Evolutionary conservation across 2,329 filamentous ascomycete species (phyloP).

Genomic region (Ascochyta viciae-villosae): DNA sequence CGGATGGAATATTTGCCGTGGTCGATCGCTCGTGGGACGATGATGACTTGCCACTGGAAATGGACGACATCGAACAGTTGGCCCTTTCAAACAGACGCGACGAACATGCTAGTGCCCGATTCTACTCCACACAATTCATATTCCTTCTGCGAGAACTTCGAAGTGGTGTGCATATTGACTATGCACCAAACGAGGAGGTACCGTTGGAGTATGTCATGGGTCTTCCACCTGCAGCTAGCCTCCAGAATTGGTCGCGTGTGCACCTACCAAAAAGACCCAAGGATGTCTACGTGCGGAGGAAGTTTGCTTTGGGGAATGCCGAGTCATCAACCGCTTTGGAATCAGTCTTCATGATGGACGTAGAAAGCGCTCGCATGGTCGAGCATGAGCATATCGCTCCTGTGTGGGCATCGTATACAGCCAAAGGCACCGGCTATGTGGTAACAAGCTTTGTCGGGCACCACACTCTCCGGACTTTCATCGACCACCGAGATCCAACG

Average conservation of each 20-base stretch:
- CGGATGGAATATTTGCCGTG: constrained; percentile 76
- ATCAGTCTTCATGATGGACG: constrained; percentile 65
- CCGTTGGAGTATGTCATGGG: constrained; percentile 72
- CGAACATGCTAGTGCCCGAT: constrained; percentile 70
- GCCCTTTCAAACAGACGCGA: constrained; percentile 66
- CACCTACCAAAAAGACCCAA: constrained; percentile 68
- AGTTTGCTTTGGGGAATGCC: constrained; percentile 59
- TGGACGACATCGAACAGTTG: constrained; percentile 70
- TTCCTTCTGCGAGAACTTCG: constrained; percentile 72
- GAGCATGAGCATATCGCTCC: constrained; percentile 74
- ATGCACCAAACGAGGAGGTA: constrained; percentile 71
- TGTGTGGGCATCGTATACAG: constrained; percentile 74
- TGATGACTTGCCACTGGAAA: constrained; percentile 72
- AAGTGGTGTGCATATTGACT: constrained; percentile 67
- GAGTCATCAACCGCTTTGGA: constrained; percentile 41
- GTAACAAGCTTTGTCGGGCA: constrained; percentile 72
- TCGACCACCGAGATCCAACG: constrained; percentile 66
- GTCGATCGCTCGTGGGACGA: constrained; percentile 82
- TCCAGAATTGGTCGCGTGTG: constrained; percentile 65
- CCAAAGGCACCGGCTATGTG: constrained; percentile 68
- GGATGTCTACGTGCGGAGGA: constrained; percentile 64
- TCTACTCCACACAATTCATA: constrained; percentile 73
- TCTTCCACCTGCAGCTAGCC: constrained; percentile 54
- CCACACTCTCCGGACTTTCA: constrained; percentile 70
- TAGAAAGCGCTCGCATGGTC: constrained; percentile 65